Evolutionary conservation across 257 asterid species (phyloP).

Genomic region (Fraxinus pennsylvanica): DNA sequence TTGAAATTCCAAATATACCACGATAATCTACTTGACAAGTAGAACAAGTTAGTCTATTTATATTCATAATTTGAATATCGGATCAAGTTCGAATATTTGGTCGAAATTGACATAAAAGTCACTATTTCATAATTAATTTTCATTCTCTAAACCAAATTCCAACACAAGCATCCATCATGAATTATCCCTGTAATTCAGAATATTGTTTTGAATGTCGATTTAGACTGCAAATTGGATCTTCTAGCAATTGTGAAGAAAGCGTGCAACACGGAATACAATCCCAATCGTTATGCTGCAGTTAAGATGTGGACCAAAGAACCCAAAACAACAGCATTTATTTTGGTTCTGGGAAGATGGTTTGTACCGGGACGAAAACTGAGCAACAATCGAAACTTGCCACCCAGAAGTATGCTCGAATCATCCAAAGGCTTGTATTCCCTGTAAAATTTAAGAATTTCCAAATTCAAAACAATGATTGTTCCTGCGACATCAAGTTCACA

Average conservation of each 20-base stretch:
- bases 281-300: conserved; percentile 28
- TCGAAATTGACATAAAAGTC: too few relatives aligned
- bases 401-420: conserved; percentile 15
- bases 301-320: conserved; percentile 39
- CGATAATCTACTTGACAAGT: too few relatives aligned
- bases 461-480: conserved; percentile 22
- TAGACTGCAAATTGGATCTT: conserved; percentile 32
- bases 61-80: too few relatives aligned
- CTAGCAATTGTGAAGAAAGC: conserved; percentile 21
- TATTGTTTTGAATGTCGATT: conserved; percentile 26
- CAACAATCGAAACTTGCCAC: conserved; percentile 4
- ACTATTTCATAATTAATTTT: too few relatives aligned
- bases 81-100: too few relatives aligned
- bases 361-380: conserved; percentile 12
- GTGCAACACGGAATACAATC: conserved; percentile 22
- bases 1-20: too few relatives aligned
- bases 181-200: conserved; percentile 5
- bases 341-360: conserved; percentile 33
- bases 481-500: conserved; percentile 17
- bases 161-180: not conserved
- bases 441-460: not conserved
- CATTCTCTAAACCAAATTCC: too few relatives aligned
- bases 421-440: conserved; percentile 16
- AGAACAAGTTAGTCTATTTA: too few relatives aligned
- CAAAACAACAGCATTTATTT: conserved; percentile 32